A percentile compares a stretch with the other conserved stretches of the same genome.
Evolutionary conservation across 73 alveolate genomes (phyloP).

Genomic region (Paramecium pentaurelia): DNA sequence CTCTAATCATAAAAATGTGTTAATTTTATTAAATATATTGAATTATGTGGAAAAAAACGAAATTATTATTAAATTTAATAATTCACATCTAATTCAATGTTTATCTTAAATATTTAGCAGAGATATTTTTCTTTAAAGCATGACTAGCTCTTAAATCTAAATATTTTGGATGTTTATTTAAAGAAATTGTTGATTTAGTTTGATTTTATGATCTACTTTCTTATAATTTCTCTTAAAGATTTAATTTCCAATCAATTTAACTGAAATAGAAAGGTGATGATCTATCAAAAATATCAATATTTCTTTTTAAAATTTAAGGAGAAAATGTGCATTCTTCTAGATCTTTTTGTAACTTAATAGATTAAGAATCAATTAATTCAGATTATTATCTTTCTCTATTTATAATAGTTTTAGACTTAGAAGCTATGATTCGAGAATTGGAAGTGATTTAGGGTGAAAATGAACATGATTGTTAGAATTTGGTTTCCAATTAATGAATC

Average conservation of each 20-base stretch:
- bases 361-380: background rate
- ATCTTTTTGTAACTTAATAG: background rate
- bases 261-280: background rate
- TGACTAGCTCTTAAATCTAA: background rate
- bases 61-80: background rate
- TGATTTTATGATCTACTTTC: background rate
- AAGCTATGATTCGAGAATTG: background rate
- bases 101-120: background rate
- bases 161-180: background rate
- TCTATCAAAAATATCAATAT: slow-evolving; percentile 21
- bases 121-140: background rate
- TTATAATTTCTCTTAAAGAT: background rate
- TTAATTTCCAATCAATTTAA: slow-evolving; percentile 8
- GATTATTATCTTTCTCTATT: background rate
- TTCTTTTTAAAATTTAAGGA: background rate
- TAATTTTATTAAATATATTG: too few species aligned
- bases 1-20: too few species aligned
- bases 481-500: background rate
- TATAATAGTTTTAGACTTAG: background rate
- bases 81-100: background rate
- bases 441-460: background rate
- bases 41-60: background rate
- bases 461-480: background rate
- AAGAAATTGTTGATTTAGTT: background rate
- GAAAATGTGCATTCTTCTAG: slow-evolving; percentile 39